Evolutionary conservation across 129 eudicot genomes (phyloP).

Genomic region (Flaveria linearis): DNA sequence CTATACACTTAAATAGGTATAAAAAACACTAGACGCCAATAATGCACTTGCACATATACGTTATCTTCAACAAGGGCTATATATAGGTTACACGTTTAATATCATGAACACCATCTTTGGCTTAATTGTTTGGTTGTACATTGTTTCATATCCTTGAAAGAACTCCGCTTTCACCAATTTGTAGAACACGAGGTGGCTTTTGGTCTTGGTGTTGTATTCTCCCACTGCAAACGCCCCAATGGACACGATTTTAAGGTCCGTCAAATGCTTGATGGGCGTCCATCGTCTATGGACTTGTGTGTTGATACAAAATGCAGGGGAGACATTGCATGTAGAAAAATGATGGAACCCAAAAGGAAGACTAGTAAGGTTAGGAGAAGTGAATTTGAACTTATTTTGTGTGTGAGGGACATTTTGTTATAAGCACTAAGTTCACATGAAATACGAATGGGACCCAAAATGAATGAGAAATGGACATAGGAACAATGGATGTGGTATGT

Average conservation of each 20-base stretch:
- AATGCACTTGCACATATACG: not conserved
- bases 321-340: not conserved
- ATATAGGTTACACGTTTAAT: not conserved
- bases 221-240: slow-evolving; percentile 13
- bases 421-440: not conserved
- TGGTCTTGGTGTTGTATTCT: not conserved
- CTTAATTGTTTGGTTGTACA: slow-evolving; percentile 11
- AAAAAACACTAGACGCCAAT: not conserved
- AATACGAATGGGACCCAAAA: too few species aligned
- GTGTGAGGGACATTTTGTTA: not conserved
- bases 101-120: slow-evolving; percentile 3
- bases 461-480: not conserved
- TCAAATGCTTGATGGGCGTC: slow-evolving; percentile 13
- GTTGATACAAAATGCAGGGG: slow-evolving; percentile 12
- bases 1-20: not conserved
- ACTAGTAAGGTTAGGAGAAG: slow-evolving; percentile 12
- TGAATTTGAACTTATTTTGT: slow-evolving; percentile 18
- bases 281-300: not conserved
- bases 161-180: slow-evolving; percentile 6
- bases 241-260: not conserved
- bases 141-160: not conserved
- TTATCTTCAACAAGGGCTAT: not conserved
- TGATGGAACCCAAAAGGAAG: not conserved
- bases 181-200: slow-evolving; percentile 12
- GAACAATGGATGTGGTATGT: not conserved